Evolutionary conservation across 371 early-diverging fungal species (phyloP), one percentile per base, ranked within the genome.

Genomic region (Paramicrosporidium saccamoebae): DNA sequence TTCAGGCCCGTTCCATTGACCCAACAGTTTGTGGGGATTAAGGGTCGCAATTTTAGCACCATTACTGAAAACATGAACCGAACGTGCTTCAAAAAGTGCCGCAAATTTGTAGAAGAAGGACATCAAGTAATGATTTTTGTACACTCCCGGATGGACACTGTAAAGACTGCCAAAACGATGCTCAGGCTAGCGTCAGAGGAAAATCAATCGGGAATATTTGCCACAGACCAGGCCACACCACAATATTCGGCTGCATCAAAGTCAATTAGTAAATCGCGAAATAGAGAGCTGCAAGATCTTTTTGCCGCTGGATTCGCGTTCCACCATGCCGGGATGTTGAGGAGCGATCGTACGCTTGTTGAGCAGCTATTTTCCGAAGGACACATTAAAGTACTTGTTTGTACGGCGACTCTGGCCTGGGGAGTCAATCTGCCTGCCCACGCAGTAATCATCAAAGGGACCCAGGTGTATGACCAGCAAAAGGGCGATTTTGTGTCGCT

Each of bases 401-500:
- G 90, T 54, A 99, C 99, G 9, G 64, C 95, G 3, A 99, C 98
- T 0, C 51, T 99, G 12, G 98, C 98, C 5, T 96, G 97, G 97
- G 98, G 96, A 41, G 96, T 97, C 23, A 97, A 99, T 41, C 55
- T 99, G 27, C 98, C 98, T 0, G 97, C 98, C 5, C 75, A 92
- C 39, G 79, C 86, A 0, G 98, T 96, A 5, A 58, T 98, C 10
- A 88, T 99, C 46, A 90, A 92, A 39, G 97, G 95, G 2, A 97
- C 98, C 4, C 69, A 75, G 27, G 67, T 92, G 14, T 99, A 97
- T 41, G 68, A 81, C 30, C 46, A 79, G 6, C 65, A 75, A 22
- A 78, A 75, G 41, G 86, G 94, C 36, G 53, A 56, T 12, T 88
- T 69, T 35, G 62, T 66, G 0, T 88, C 86, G 33, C 47, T 92